Evolutionary conservation across 768 basidiomycete species (phyloP).

Genomic region (Podaxis sp.): DNA sequence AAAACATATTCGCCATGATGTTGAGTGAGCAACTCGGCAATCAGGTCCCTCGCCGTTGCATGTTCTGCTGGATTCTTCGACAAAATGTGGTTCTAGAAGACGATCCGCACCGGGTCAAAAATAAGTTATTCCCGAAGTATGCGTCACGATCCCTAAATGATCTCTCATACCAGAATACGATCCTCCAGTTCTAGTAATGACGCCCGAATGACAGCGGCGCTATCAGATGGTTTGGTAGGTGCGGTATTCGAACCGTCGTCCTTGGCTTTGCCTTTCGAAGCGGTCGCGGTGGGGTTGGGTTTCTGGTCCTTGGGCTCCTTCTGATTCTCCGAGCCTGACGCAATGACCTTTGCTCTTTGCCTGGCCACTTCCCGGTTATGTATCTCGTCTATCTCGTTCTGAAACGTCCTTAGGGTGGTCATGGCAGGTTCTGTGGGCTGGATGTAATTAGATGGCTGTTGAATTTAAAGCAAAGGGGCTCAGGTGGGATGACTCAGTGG

Average conservation of each 20-base stretch:
- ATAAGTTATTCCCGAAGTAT: constrained; percentile 9
- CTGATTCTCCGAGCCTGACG: constrained; percentile 17
- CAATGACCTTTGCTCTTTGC: constrained; percentile 40
- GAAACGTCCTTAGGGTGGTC: constrained; percentile 61
- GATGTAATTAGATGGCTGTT: background rate
- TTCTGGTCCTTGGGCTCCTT: constrained; percentile 33
- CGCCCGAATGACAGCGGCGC: constrained; percentile 14
- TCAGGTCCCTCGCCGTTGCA: constrained; percentile 57
- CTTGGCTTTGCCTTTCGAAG: constrained; percentile 41
- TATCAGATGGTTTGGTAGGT: constrained; percentile 3
- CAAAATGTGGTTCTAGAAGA: constrained; percentile 41
- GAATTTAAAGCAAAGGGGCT: background rate
- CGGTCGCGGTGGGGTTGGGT: constrained; percentile 31
- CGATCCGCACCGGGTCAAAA: background rate
- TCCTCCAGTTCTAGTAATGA: constrained; percentile 50
- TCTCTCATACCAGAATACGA: constrained; percentile 43
- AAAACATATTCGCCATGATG: constrained; percentile 73
- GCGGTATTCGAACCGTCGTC: constrained; percentile 25
- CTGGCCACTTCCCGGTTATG: constrained; percentile 63
- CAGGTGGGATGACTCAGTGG: constrained; percentile 7
- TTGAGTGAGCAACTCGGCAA: constrained; percentile 67
- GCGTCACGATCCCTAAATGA: constrained; percentile 8
- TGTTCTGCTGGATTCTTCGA: constrained; percentile 40
- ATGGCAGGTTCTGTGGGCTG: constrained; percentile 24
- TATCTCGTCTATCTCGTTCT: constrained; percentile 78